Evolutionary conservation across 352 stramenopile genomes (phyloP).

Genomic region (Pythium myriotylum): DNA sequence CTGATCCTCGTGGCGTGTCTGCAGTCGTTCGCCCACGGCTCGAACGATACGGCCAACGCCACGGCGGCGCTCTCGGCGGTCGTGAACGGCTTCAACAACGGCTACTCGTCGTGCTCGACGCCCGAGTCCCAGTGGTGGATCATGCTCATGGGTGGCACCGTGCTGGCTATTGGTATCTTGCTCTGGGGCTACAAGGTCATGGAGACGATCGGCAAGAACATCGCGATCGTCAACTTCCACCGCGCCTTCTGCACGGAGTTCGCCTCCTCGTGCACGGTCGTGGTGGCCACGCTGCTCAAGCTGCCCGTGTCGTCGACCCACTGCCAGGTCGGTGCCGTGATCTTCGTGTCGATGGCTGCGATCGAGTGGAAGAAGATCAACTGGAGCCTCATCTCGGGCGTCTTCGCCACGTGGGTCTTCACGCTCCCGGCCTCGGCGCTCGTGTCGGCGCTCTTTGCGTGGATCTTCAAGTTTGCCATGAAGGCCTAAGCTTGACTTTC

Average conservation of each 20-base stretch:
- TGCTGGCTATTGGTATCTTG: conserved; percentile 50
- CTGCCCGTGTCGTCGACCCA: conserved; percentile 65
- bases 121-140: conserved; percentile 55
- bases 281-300: conserved; percentile 46
- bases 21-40: conserved; percentile 76
- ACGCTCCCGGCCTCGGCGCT: conserved; percentile 32
- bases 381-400: conserved; percentile 25
- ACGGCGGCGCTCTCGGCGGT: conserved; percentile 68
- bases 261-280: conserved; percentile 58
- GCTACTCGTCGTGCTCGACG: conserved; percentile 24
- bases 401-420: conserved; percentile 32
- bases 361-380: conserved; percentile 31
- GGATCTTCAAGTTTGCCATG: conserved; percentile 14
- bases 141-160: conserved; percentile 55
- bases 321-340: conserved; percentile 62
- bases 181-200: conserved; percentile 74
- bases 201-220: conserved; percentile 49
- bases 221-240: conserved; percentile 56
- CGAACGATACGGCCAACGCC: conserved; percentile 82
- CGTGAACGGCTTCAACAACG: conserved; percentile 60
- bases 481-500: conserved; percentile 9
- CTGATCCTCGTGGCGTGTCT: conserved; percentile 74
- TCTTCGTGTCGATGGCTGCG: conserved; percentile 42
- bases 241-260: conserved; percentile 77
- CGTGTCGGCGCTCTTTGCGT: conserved; percentile 23